phyloP scores from a whole-genome alignment of 2,329 filamentous ascomycete species.

The Fusarium mundagurra region DNA sequence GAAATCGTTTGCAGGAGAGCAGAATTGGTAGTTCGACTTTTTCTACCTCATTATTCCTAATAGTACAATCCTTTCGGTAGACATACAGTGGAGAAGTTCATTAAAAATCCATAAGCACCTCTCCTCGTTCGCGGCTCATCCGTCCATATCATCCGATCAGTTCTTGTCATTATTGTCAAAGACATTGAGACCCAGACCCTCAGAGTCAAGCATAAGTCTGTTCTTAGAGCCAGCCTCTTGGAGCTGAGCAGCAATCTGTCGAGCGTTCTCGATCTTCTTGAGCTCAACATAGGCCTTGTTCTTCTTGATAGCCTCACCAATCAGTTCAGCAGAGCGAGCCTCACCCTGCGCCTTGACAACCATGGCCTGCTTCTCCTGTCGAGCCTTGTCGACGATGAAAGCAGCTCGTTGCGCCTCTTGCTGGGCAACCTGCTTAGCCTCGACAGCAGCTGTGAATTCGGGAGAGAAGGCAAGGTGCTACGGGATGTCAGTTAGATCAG shows the following conservation, averaged over 20 bases:
- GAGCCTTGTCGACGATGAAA: slow-evolving; percentile 97
- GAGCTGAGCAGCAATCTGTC: slow-evolving; percentile 85
- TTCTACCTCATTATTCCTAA: slow-evolving; percentile 42
- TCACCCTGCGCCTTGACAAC: slow-evolving; percentile 99
- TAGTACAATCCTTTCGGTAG: slow-evolving; percentile 46
- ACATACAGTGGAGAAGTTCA: slow-evolving; percentile 62
- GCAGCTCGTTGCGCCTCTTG: slow-evolving; percentile 97
- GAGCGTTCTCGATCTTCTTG: slow-evolving; percentile 97
- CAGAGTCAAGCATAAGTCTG: slow-evolving; percentile 91
- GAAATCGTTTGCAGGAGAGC: slow-evolving; percentile 14
- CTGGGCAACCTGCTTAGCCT: slow-evolving; percentile 79
- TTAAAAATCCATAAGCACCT: slow-evolving; percentile 23
- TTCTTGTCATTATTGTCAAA: slow-evolving; percentile 63
- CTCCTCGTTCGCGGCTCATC: not conserved
- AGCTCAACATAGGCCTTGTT: slow-evolving; percentile 95
- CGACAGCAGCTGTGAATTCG: slow-evolving; percentile 77
- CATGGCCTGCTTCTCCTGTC: slow-evolving; percentile 99
- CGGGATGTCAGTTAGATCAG: slow-evolving; percentile 2
- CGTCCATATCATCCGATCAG: not conserved
- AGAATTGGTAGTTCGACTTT: slow-evolving; percentile 38
- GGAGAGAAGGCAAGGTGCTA: slow-evolving; percentile 78
- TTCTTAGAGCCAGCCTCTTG: slow-evolving; percentile 89
- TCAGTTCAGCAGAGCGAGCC: slow-evolving; percentile 95
- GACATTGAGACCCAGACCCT: slow-evolving; percentile 92
- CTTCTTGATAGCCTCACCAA: slow-evolving; percentile 99